phyloP scores from a whole-genome alignment of 1,139 yeast species.

The Yamadazyma dushanensis region DNA sequence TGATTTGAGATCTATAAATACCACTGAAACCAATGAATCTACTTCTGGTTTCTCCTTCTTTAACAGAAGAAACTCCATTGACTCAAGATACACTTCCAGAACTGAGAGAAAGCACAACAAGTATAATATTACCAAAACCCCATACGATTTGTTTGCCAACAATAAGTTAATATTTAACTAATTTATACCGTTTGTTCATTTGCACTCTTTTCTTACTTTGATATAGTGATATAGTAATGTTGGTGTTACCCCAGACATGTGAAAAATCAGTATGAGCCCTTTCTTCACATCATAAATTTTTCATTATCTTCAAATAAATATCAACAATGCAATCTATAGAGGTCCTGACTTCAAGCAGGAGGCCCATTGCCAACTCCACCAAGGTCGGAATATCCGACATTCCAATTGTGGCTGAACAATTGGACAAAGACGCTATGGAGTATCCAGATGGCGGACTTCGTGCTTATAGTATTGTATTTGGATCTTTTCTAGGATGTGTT shows the following conservation, averaged over 20 bases:
- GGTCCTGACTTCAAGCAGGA: too few relatives aligned
- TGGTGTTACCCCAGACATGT: too few relatives aligned
- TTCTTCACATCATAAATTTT: too few relatives aligned
- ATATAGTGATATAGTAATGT: too few relatives aligned
- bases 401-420: too few relatives aligned
- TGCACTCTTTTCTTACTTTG: too few relatives aligned
- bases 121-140: conserved; percentile 31
- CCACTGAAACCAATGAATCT: conserved; percentile 27
- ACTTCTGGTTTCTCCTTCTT: conserved; percentile 41
- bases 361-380: too few relatives aligned
- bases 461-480: conserved; percentile 63
- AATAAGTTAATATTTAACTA: conserved; percentile 21
- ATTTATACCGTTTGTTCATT: conserved; percentile 3
- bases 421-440: conserved; percentile 13
- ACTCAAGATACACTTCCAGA: conserved; percentile 19
- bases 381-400: too few relatives aligned
- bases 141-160: conserved; percentile 28
- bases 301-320: too few relatives aligned
- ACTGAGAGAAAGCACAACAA: conserved; percentile 26
- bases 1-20: conserved; percentile 30
- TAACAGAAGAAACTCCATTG: conserved; percentile 19
- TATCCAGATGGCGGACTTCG: conserved; percentile 65
- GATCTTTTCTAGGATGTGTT: conserved; percentile 57
- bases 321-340: too few relatives aligned
- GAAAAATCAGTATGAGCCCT: too few relatives aligned